A percentile compares a stretch with the other conserved stretches of the same genome.
Evolutionary conservation across 768 basidiomycete genomes (phyloP).

Genomic region (Boletus rubroflammeus): DNA sequence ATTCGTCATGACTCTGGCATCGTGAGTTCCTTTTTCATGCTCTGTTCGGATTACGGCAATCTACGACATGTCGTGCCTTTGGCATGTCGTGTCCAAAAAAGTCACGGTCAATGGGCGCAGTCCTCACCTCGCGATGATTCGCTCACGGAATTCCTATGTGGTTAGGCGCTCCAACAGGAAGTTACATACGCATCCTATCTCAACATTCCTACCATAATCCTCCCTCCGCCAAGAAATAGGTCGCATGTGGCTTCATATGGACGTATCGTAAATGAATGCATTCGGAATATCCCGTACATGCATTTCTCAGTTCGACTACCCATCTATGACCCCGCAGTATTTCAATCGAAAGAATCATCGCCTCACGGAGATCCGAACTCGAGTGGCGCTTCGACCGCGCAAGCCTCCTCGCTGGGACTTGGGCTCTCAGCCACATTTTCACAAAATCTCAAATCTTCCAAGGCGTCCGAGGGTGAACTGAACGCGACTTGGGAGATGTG

Average conservation of each 20-base stretch:
- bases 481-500: constrained; percentile 97
- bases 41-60: constrained; percentile 4
- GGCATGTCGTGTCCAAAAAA: constrained; percentile 15
- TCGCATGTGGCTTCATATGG: constrained; percentile 89
- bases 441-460: constrained; percentile 29
- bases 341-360: constrained; percentile 39
- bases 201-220: constrained; percentile 76
- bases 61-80: constrained; percentile 8
- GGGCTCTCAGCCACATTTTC: constrained; percentile 20
- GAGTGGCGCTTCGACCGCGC: constrained; percentile 25
- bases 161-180: constrained; percentile 88
- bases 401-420: constrained; percentile 18
- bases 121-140: background rate
- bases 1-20: constrained; percentile 95
- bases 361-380: constrained; percentile 26
- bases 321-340: constrained; percentile 69
- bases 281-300: constrained; percentile 66
- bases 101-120: constrained; percentile 20
- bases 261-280: constrained; percentile 78
- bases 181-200: constrained; percentile 91
- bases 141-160: constrained; percentile 14
- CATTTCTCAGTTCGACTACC: constrained; percentile 81
- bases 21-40: constrained; percentile 47
- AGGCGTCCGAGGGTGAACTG: constrained; percentile 52
- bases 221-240: constrained; percentile 85